Evolutionary conservation across 371 early-diverging fungal genomes (phyloP), one percentile per base, ranked within the genome.

Genomic region (Rhizopus stolonifer): DNA sequence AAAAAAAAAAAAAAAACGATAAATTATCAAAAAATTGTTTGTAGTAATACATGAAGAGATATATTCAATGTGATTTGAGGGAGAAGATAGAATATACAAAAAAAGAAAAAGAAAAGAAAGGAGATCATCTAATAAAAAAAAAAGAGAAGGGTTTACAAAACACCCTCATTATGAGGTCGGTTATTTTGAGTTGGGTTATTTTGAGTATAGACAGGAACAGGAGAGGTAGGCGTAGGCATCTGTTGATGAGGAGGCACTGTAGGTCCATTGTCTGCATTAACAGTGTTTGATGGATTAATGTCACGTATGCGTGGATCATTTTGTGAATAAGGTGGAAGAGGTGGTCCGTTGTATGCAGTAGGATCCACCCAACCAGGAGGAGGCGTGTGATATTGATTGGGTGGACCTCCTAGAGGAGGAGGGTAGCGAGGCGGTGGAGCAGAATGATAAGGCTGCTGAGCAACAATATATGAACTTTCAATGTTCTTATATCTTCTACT

Each of bases 301-400:
- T 63, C 54, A 26, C 48, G 49, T 0, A 8, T 22, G 32, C 34
- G 51, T n/a, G 23, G 21, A 22, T 49, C 46, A 31, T 36, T 18
- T 51, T 58, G 61, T 15, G 54, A 39, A 47, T 63, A 60, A 13
- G 44, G 53, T 8, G 65, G 56, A 15, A 58, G 43, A 14, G 65
- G 65, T 24, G 46, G 36, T n/a, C 81, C 81, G 52, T 84, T 84
- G 58, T 84, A 84, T 5, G 42, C 36, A 4, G 59, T 15, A 4
- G 82, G 81, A 48, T 83, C 75, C 2, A 82, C 81, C 84, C 84
- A 84, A 11, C 64, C 67, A 10, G 47, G 54, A 26, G 46, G 49
- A 14, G 64, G 58, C 24, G 64, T 46, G 10, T 58, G 5, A 23
- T 64, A 55, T 19, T 52, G 58, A 10, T 29, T 34, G 9, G 36